These are phyloP conservation scores for Lactarius quietus DNA, from an alignment of 768 basidiomycete genomes.

Conservation along the genomic window DNA sequence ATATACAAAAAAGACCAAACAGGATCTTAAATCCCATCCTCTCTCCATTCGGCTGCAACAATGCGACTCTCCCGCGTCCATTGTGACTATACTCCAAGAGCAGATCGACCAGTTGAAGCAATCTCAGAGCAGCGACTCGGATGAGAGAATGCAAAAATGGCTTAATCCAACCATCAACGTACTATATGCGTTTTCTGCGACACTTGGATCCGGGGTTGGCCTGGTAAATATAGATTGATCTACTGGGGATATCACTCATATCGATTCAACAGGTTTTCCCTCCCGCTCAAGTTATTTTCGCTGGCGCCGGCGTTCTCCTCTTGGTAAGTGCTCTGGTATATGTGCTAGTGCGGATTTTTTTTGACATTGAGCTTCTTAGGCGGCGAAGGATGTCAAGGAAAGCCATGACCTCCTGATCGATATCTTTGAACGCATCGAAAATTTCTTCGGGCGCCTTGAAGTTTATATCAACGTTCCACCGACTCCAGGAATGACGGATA, in stretches of 20 bases:
- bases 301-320: not conserved
- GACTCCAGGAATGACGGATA: no score
- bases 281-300: not conserved
- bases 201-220: not conserved
- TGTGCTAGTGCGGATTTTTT: no score
- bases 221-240: not conserved
- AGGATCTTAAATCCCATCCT: not conserved
- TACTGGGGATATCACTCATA: not conserved
- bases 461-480: no score
- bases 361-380: no score
- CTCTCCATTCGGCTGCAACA: not conserved
- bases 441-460: no score
- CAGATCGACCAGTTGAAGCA: not conserved
- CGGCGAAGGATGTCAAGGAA: no score
- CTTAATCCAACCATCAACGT: not conserved
- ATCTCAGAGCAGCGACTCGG: not conserved
- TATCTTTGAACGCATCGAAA: no score
- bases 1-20: not conserved
- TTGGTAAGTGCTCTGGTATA: not conserved
- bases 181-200: not conserved
- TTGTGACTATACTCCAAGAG: not conserved
- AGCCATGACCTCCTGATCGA: no score
- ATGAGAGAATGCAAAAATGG: no score
- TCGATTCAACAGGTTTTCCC: not conserved
- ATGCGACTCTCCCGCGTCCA: not conserved